Evolutionary conservation across 805 yeast genomes (phyloP).

Genomic region (Pichia californica): DNA sequence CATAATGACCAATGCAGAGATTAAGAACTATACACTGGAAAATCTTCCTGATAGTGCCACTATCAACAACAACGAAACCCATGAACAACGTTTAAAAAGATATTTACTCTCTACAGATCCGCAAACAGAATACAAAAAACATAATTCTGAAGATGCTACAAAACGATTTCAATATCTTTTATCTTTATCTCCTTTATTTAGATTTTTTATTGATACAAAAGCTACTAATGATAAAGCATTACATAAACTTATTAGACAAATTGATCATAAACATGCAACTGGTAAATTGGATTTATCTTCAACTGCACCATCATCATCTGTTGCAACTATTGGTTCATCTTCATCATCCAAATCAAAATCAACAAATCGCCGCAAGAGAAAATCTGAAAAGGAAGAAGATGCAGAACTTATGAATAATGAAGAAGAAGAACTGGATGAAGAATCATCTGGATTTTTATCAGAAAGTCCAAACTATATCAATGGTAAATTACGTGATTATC

Average conservation of each 20-base stretch:
- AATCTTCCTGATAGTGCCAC: constrained; percentile 5
- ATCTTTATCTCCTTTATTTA: constrained; percentile 77
- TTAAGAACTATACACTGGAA: not conserved
- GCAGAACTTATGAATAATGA: constrained; percentile 85
- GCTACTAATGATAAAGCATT: constrained; percentile 74
- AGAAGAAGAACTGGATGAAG: constrained; percentile 60
- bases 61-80: constrained; percentile 19
- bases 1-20: not conserved
- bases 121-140: constrained; percentile 47
- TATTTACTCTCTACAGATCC: constrained; percentile 50
- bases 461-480: constrained; percentile 76
- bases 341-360: not conserved
- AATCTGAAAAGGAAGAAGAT: constrained; percentile 93
- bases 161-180: constrained; percentile 74
- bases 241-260: constrained; percentile 49
- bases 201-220: constrained; percentile 78
- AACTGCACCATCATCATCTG: too few relatives aligned
- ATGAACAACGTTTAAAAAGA: constrained; percentile 38
- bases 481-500: constrained; percentile 84
- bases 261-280: constrained; percentile 44
- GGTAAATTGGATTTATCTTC: constrained; percentile 25
- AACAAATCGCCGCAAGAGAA: constrained; percentile 51
- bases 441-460: constrained; percentile 64
- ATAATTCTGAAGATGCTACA: constrained; percentile 53
- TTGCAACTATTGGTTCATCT: too few relatives aligned